A percentile compares a stretch with the other conserved stretches of the same genome.
Conservation (phyloP, 768 basidiomycete genomes). For the Clavaria fumosa region DNA sequence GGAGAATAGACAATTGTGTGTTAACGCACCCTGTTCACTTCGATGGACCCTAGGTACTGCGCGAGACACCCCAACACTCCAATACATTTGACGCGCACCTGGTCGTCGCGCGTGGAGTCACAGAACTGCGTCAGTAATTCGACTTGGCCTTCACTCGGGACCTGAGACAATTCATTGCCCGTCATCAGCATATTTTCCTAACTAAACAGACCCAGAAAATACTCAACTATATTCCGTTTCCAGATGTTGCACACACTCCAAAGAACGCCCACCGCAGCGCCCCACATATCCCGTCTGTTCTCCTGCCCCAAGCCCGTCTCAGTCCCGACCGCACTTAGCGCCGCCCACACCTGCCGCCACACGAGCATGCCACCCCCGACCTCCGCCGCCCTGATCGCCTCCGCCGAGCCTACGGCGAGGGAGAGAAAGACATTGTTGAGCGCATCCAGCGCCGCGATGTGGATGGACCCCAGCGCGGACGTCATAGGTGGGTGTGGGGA, state of each 20-base stretch:
- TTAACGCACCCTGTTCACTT: conserved; percentile 44
- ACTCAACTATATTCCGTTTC: no score
- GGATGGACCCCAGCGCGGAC: conserved; percentile 68
- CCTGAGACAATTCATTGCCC: no score
- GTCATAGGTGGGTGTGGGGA: conserved; percentile 83
- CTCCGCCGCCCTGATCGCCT: conserved; percentile 27
- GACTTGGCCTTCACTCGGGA: conserved; percentile 44
- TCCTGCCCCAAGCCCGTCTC: conserved; percentile 50
- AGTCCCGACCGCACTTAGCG: conserved; percentile 43
- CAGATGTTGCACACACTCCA: conserved; percentile 80
- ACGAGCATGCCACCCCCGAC: conserved; percentile 33
- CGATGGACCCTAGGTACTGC: conserved; percentile 43
- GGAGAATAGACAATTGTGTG: background rate
- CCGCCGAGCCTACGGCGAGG: conserved; percentile 35
- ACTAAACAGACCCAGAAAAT: conserved; percentile 54
- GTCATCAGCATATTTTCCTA: no score
- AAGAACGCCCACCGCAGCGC: conserved; percentile 63
- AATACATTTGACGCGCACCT: conserved; percentile 59
- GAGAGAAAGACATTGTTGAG: conserved; percentile 82
- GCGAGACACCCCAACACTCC: conserved; percentile 81
- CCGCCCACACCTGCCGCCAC: conserved; percentile 54
- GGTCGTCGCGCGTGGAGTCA: conserved; percentile 35
- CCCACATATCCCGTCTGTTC: conserved; percentile 59
- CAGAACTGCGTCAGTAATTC: conserved; percentile 52
- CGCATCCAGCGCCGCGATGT: conserved; percentile 76